Conservation (phyloP, 2,329 filamentous ascomycete genomes). For the Ophiostoma tasmaniense region DNA sequence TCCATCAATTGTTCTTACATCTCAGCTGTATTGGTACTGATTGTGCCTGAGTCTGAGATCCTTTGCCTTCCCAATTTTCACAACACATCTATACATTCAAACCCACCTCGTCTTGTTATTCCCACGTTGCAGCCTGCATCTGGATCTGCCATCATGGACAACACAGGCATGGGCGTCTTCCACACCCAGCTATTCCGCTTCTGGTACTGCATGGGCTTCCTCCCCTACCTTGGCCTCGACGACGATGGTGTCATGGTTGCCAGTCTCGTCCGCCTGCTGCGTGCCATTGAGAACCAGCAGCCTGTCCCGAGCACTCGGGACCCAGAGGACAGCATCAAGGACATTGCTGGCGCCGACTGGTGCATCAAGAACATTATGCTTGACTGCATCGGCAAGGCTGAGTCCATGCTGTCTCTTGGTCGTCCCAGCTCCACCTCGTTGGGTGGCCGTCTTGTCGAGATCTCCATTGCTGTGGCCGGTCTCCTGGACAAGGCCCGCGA, state of each 20-base stretch:
- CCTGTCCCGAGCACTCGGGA: neutral
- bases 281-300: slow-evolving; percentile 12
- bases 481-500: neutral
- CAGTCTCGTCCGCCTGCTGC: slow-evolving; percentile 12
- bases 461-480: slow-evolving; percentile 13
- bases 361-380: slow-evolving; percentile 16
- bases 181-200: slow-evolving; percentile 17
- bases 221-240: slow-evolving; percentile 15
- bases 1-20: neutral
- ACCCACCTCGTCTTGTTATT: neutral
- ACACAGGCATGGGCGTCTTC: slow-evolving; percentile 8
- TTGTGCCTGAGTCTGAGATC: neutral
- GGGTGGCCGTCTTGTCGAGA: slow-evolving; percentile 16
- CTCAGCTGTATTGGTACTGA: too few relatives aligned
- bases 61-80: neutral
- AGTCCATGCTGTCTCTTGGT: slow-evolving; percentile 8
- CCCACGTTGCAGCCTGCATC: neutral
- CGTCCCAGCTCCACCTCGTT: slow-evolving; percentile 9
- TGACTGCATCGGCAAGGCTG: slow-evolving; percentile 17
- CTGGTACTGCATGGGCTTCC: slow-evolving; percentile 17
- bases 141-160: slow-evolving; percentile 6
- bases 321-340: neutral
- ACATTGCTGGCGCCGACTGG: slow-evolving; percentile 15
- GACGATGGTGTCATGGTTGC: slow-evolving; percentile 4
- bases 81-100: neutral